A percentile compares a stretch with the other conserved stretches of the same genome.
Evolutionary conservation across 225 moss, liverwort and hornwort genomes (phyloP).

Genomic region (Climacium dendroides): DNA sequence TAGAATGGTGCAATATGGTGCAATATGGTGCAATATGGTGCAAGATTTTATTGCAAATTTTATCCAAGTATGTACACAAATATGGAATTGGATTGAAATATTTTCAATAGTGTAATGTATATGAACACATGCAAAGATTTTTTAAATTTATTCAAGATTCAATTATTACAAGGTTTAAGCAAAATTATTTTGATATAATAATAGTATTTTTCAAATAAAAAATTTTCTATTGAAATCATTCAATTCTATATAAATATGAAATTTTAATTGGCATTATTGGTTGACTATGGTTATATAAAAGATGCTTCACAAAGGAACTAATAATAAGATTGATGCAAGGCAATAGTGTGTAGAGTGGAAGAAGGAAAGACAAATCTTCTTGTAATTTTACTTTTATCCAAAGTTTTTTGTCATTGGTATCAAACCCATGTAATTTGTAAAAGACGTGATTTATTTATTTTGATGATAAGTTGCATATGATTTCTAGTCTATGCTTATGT

Average conservation of each 20-base stretch:
- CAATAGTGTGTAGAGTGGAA: fast-evolving
- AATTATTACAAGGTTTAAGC: neutral
- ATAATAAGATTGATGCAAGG: neutral
- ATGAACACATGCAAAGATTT: too few relatives aligned
- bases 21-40: neutral
- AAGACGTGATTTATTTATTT: neutral
- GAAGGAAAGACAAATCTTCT: neutral
- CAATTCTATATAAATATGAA: neutral
- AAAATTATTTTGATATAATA: neutral
- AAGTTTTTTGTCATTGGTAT: neutral
- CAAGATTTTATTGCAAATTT: neutral
- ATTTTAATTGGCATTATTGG: neutral
- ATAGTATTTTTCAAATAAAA: neutral
- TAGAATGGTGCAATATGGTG: neutral
- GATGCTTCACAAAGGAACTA: neutral
- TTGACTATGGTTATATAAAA: neutral
- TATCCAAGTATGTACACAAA: neutral
- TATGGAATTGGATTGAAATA: neutral
- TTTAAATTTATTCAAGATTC: neutral
- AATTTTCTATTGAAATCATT: neutral
- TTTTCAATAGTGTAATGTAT: too few relatives aligned
- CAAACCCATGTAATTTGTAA: neutral
- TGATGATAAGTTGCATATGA: neutral
- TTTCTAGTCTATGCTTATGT: neutral
- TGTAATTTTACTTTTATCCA: too few relatives aligned